Conservation (phyloP, 495 filamentous ascomycete species). For the Amorphotheca resinae region DNA sequence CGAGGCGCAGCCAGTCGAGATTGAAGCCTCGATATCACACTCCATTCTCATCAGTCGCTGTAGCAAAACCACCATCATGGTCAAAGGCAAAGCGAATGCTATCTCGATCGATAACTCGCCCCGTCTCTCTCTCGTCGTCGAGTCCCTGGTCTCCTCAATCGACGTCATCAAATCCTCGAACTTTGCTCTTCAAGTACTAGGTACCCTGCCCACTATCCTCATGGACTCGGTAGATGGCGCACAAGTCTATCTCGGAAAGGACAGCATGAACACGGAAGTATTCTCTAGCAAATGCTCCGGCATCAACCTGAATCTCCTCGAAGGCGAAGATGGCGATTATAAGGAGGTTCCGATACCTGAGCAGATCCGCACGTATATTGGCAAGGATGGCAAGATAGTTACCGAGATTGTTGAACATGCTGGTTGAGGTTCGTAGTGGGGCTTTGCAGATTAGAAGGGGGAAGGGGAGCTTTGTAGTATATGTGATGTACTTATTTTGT, state of each 20-base stretch:
- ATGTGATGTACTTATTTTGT: slow-evolving; percentile 4
- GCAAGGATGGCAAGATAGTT: slow-evolving; percentile 51
- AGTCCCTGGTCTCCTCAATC: slow-evolving; percentile 78
- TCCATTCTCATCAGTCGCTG: slow-evolving; percentile 87
- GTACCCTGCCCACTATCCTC: slow-evolving; percentile 70
- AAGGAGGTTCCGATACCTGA: slow-evolving; percentile 76
- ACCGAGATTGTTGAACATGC: slow-evolving; percentile 86
- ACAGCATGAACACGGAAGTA: slow-evolving; percentile 64
- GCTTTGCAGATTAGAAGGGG: neutral
- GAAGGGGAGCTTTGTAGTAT: slow-evolving; percentile 8
- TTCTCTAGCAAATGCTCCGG: slow-evolving; percentile 76
- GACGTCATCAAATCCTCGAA: slow-evolving; percentile 89
- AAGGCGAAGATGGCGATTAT: slow-evolving; percentile 61
- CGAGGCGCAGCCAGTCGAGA: slow-evolving; percentile 51
- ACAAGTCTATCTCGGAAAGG: slow-evolving; percentile 68
- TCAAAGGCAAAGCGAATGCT: slow-evolving; percentile 88
- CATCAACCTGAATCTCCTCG: slow-evolving; percentile 72
- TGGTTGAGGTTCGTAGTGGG: slow-evolving; percentile 33
- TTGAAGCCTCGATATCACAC: slow-evolving; percentile 69
- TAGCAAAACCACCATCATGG: slow-evolving; percentile 76
- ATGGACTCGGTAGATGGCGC: slow-evolving; percentile 91
- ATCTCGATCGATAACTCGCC: slow-evolving; percentile 85
- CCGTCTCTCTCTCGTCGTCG: slow-evolving; percentile 73
- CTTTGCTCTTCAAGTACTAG: slow-evolving; percentile 83
- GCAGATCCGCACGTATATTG: slow-evolving; percentile 74